These are phyloP conservation scores for Lipomyces japonicus DNA, from an alignment of 805 yeast genomes.

Conservation along the genomic window DNA sequence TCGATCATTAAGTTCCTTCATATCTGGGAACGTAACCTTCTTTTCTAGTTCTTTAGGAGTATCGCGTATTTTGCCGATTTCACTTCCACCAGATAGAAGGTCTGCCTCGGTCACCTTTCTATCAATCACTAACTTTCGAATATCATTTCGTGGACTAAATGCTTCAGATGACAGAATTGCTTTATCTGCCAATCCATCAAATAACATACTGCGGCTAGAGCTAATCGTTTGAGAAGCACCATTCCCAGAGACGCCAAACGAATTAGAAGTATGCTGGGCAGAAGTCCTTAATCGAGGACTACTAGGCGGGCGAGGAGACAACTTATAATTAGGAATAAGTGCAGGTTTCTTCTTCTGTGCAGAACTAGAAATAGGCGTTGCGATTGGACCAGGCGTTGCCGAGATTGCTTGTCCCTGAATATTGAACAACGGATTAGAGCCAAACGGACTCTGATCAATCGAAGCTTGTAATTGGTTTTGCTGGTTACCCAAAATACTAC, in stretches of 20 bases:
- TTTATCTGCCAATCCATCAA: conserved; percentile 54
- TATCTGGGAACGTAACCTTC: conserved; percentile 21
- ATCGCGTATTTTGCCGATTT: not conserved
- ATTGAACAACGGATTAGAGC: conserved; percentile 64
- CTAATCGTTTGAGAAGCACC: conserved; percentile 10
- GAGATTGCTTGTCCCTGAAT: conserved; percentile 38
- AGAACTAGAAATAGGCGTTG: conserved; percentile 43
- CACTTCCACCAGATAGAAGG: conserved; percentile 23
- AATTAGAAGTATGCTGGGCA: conserved; percentile 10
- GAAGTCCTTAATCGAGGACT: conserved; percentile 29
- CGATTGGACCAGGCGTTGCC: conserved; percentile 44
- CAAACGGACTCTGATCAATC: conserved; percentile 65
- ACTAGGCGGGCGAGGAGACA: conserved; percentile 62
- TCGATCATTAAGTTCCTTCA: conserved; percentile 3
- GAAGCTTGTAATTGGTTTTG: conserved; percentile 38
- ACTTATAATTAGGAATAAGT: conserved; percentile 56
- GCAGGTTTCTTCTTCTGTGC: conserved; percentile 56
- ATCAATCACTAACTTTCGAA: conserved; percentile 54
- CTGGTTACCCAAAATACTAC: conserved; percentile 18
- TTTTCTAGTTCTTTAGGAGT: conserved; percentile 23
- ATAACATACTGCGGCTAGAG: conserved; percentile 32
- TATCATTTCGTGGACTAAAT: conserved; percentile 58
- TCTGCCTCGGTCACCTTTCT: conserved; percentile 35
- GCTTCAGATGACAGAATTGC: conserved; percentile 69
- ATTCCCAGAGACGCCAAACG: conserved; percentile 6